Evolutionary conservation across 768 basidiomycete genomes (phyloP).

Genomic region (Termitomyces sp.): DNA sequence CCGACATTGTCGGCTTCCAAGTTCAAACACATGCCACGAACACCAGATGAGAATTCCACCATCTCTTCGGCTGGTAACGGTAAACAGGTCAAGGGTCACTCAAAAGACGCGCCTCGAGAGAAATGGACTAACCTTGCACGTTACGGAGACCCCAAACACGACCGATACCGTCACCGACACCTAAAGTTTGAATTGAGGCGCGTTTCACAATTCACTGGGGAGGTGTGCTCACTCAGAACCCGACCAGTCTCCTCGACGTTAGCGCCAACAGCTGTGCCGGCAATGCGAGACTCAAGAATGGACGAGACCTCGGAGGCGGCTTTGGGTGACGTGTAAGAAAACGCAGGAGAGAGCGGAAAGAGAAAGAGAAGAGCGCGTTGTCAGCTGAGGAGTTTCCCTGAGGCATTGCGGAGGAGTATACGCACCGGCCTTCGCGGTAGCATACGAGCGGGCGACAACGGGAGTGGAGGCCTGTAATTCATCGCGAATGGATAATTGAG

Average conservation of each 20-base stretch:
- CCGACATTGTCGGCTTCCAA: conserved; percentile 99
- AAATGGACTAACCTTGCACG: conserved; percentile 73
- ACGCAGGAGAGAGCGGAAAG: conserved; percentile 16
- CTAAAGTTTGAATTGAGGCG: conserved; percentile 39
- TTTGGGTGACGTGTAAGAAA: conserved; percentile 41
- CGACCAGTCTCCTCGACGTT: conserved; percentile 99
- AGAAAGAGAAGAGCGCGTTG: conserved; percentile 21
- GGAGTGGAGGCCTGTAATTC: conserved; percentile 42
- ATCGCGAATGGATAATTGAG: conserved; percentile 22
- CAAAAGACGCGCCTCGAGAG: neutral
- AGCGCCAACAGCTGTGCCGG: conserved; percentile 84
- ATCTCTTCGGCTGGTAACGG: conserved; percentile 87
- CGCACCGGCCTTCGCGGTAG: conserved; percentile 96
- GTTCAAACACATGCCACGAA: conserved; percentile 99
- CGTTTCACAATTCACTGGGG: neutral
- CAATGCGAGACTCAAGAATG: conserved; percentile 97
- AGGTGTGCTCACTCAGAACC: conserved; percentile 78
- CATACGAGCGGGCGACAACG: conserved; percentile 79
- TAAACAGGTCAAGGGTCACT: conserved; percentile 12
- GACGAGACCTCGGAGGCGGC: conserved; percentile 99
- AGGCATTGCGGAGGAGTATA: conserved; percentile 14
- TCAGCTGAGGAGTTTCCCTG: conserved; percentile 16
- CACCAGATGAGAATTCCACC: conserved; percentile 99
- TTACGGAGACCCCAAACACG: conserved; percentile 99
- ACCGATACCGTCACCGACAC: conserved; percentile 99